Conservation (phyloP, 306 rosid genomes). For the Dalbergia cochinchinensis region DNA sequence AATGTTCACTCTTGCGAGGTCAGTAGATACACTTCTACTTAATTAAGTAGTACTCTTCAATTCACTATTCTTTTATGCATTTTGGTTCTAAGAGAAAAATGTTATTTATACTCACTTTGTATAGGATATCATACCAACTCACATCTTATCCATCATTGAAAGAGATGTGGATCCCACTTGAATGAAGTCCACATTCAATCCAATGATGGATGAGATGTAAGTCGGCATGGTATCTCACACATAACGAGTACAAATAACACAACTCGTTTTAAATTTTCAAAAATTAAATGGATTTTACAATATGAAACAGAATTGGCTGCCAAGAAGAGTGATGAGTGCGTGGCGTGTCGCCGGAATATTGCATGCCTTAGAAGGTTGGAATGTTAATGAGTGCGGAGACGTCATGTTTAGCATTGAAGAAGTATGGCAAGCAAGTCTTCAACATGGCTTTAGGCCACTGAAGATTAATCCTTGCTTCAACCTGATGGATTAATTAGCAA, state of each 20-base stretch:
- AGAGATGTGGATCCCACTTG: too few relatives aligned
- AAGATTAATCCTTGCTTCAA: constrained; percentile 40
- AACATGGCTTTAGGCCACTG: constrained; percentile 71
- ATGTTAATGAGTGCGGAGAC: constrained; percentile 66
- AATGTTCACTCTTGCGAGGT: constrained; percentile 92
- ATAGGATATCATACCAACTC: too few relatives aligned
- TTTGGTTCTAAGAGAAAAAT: background rate
- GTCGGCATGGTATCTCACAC: too few relatives aligned
- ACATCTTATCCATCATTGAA: too few relatives aligned
- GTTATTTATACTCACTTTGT: too few relatives aligned
- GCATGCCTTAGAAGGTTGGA: constrained; percentile 79
- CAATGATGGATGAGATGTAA: too few relatives aligned
- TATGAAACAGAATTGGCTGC: constrained; percentile 67
- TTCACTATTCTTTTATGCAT: background rate
- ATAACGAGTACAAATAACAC: too few relatives aligned
- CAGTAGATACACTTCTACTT: background rate
- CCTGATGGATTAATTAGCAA: background rate
- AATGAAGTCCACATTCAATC: too few relatives aligned
- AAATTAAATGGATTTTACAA: too few relatives aligned
- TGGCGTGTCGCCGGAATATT: constrained; percentile 77
- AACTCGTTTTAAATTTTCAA: too few relatives aligned
- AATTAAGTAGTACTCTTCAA: background rate
- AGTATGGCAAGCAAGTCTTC: constrained; percentile 73
- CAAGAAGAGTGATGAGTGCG: constrained; percentile 86
- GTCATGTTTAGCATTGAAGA: constrained; percentile 54